These are phyloP conservation scores for Penstemon barbatus DNA, from an alignment of 257 asterid species.

Conservation along the genomic window DNA sequence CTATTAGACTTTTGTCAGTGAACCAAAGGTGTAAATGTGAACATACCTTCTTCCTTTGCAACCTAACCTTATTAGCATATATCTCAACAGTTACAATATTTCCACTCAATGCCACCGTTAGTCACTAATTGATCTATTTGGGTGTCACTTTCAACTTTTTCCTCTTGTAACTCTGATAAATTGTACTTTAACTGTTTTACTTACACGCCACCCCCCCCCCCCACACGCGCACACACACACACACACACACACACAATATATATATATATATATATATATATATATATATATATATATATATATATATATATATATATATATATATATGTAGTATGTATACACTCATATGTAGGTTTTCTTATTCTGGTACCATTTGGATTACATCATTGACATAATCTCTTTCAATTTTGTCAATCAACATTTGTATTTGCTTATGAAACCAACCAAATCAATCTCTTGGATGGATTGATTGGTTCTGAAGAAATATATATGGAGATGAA, in stretches of 20 bases:
- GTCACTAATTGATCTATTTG: not conserved
- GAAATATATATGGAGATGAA: not conserved
- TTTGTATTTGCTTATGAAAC: slow-evolving; percentile 3
- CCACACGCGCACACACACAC: not conserved
- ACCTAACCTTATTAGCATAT: not conserved
- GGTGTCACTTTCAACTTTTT: not conserved
- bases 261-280: too few relatives aligned
- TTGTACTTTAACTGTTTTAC: slow-evolving; percentile 1
- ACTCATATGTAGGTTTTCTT: not conserved
- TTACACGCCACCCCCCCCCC: not conserved
- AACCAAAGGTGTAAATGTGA: not conserved
- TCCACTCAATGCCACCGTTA: not conserved
- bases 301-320: too few relatives aligned
- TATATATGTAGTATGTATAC: not conserved
- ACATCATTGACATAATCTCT: slow-evolving; percentile 1
- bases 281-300: too few relatives aligned
- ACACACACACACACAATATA: too few relatives aligned
- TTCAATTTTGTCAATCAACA: not conserved
- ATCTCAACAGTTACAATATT: not conserved
- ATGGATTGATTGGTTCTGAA: not conserved
- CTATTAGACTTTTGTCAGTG: not conserved
- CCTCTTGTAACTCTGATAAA: not conserved
- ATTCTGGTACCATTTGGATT: not conserved
- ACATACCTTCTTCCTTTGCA: not conserved
- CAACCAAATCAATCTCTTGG: not conserved